phyloP scores from a whole-genome alignment of 2,329 filamentous ascomycete species.

The Seiridium unicorne region DNA sequence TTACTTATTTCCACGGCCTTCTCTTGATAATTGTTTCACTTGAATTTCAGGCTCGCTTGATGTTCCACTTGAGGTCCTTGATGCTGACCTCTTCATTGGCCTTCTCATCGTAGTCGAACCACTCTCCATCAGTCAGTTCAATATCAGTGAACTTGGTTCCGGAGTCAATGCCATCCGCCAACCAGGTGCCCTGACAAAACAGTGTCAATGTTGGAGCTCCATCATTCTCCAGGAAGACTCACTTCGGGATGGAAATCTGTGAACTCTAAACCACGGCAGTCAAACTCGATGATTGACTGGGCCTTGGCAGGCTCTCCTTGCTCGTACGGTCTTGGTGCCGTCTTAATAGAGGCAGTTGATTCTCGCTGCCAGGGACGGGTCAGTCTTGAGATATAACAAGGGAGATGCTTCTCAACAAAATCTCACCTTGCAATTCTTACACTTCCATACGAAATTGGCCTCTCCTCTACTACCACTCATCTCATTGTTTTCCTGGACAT shows the following conservation, averaged over 20 bases:
- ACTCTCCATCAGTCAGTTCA: slow-evolving; percentile 85
- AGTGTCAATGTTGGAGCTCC: background rate
- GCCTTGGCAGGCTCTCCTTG: slow-evolving; percentile 69
- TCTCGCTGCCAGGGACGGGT: slow-evolving; percentile 57
- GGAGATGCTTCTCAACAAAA: background rate
- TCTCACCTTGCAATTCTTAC: slow-evolving; percentile 91
- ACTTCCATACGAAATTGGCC: slow-evolving; percentile 99
- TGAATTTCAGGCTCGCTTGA: slow-evolving; percentile 34
- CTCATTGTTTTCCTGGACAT: slow-evolving; percentile 75
- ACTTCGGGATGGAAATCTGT: slow-evolving; percentile 88
- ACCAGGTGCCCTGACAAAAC: slow-evolving; percentile 73
- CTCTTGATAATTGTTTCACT: background rate
- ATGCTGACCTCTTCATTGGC: slow-evolving; percentile 88
- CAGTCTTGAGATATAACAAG: background rate
- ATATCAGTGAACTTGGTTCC: slow-evolving; percentile 78
- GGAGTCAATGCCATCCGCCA: slow-evolving; percentile 78
- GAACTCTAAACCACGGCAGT: slow-evolving; percentile 93
- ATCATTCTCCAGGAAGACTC: slow-evolving; percentile 17
- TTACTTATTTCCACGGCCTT: background rate
- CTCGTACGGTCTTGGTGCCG: slow-evolving; percentile 69
- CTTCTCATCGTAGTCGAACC: slow-evolving; percentile 98
- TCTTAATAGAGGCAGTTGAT: slow-evolving; percentile 81
- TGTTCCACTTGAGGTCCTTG: slow-evolving; percentile 84
- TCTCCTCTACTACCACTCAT: slow-evolving; percentile 91
- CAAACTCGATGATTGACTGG: slow-evolving; percentile 83